These are phyloP conservation scores for Gynandropsis gynandra DNA, from an alignment of 345 rosid species.

Conservation along the genomic window DNA sequence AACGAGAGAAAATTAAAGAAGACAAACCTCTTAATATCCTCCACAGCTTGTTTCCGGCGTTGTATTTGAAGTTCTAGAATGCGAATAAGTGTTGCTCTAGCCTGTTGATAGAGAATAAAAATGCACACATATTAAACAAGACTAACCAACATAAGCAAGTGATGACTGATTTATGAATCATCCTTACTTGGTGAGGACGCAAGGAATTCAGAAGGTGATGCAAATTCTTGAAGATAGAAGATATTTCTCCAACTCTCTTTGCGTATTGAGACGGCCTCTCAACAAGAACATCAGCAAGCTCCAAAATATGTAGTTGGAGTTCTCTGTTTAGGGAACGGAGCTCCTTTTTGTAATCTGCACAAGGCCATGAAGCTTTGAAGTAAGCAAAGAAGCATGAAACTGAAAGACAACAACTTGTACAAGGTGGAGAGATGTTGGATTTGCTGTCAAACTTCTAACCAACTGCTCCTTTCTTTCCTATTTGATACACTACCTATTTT, in stretches of 20 bases:
- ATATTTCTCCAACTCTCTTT: conserved; percentile 82
- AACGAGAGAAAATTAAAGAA: background rate
- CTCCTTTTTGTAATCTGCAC: conserved; percentile 80
- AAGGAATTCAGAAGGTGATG: conserved; percentile 94
- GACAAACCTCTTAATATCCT: conserved; percentile 78
- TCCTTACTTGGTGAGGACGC: conserved; percentile 80
- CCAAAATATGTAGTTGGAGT: conserved; percentile 79
- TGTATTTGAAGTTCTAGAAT: conserved; percentile 84
- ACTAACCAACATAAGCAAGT: conserved; percentile 2
- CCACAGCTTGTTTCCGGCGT: conserved; percentile 79
- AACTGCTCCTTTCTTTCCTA: no score
- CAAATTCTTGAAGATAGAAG: conserved; percentile 83
- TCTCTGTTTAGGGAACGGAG: conserved; percentile 72
- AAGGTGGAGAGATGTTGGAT: background rate
- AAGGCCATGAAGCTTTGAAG: background rate
- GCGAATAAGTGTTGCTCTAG: conserved; percentile 89
- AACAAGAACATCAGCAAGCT: conserved; percentile 90
- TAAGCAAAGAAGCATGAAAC: background rate
- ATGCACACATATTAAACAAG: background rate
- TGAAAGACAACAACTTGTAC: conserved; percentile 7
- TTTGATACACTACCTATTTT: no score
- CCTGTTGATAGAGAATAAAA: conserved; percentile 34
- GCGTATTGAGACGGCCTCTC: conserved; percentile 97
- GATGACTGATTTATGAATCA: background rate
- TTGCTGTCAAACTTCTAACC: conserved; percentile 4